Percentiles rank a stretch among this genome's conserved stretches.
Conservation (phyloP, 805 yeast species). For the Sugiyamaella chiloensis region DNA sequence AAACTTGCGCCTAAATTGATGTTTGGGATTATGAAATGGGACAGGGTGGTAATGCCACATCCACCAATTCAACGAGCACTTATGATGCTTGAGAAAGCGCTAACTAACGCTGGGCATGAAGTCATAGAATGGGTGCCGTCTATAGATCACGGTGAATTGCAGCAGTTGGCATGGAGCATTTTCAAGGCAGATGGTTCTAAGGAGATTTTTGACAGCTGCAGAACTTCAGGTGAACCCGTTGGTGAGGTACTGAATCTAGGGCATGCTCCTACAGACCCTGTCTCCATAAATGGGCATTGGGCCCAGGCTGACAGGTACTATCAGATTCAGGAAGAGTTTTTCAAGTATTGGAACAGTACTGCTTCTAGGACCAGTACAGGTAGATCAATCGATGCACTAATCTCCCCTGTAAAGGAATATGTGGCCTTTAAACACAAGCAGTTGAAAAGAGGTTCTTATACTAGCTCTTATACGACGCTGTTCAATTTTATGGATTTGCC, state of each 20-base stretch:
- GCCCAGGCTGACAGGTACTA: slow-evolving; percentile 5
- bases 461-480: slow-evolving; percentile 7
- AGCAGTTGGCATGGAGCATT: not conserved
- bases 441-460: slow-evolving; percentile 26
- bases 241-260: slow-evolving; percentile 1
- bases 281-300: slow-evolving; percentile 3
- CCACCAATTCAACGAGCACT: slow-evolving; percentile 45
- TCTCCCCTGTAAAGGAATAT: slow-evolving; percentile 3
- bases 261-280: not conserved
- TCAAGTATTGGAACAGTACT: not conserved
- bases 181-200: slow-evolving; percentile 10
- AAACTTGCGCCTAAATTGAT: slow-evolving; percentile 36
- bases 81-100: slow-evolving; percentile 13
- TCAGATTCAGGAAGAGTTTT: not conserved
- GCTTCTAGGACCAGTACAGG: slow-evolving; percentile 6
- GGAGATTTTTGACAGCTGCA: slow-evolving; percentile 4
- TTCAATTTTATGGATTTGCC: slow-evolving; percentile 20
- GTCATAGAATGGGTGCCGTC: slow-evolving; percentile 25
- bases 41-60: slow-evolving; percentile 44
- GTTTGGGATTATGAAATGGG: slow-evolving; percentile 43
- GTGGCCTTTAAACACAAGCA: not conserved
- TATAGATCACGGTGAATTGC: not conserved
- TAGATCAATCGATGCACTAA: slow-evolving; percentile 6
- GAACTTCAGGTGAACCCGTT: slow-evolving; percentile 9
- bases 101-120: slow-evolving; percentile 45